Evolutionary conservation across 2,329 filamentous ascomycete genomes (phyloP).

Genomic region (Pyrenochaeta sp.): DNA sequence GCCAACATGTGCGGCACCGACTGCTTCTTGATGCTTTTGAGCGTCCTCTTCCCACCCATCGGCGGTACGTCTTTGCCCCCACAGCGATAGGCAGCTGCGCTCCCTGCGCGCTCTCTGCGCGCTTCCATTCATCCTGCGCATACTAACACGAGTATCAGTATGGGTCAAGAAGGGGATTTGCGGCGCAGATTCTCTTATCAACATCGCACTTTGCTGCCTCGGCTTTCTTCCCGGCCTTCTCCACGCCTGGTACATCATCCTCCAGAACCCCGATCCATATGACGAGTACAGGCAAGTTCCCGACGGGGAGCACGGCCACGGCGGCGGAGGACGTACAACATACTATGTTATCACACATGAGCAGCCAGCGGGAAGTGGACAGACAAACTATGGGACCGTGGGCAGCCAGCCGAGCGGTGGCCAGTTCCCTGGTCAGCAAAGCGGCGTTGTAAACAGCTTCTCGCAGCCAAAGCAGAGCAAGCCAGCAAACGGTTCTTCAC

Average conservation of each 20-base stretch:
- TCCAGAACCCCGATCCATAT: conserved; percentile 78
- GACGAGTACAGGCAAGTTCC: conserved; percentile 66
- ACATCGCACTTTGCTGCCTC: conserved; percentile 80
- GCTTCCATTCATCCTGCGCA: conserved; percentile 3
- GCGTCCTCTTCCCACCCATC: conserved; percentile 67
- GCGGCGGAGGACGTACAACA: conserved; percentile 23
- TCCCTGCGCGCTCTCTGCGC: background rate
- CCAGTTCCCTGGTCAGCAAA: conserved; percentile 54
- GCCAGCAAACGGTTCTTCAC: conserved; percentile 15
- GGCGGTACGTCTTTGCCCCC: conserved; percentile 54
- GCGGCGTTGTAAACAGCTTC: conserved; percentile 43
- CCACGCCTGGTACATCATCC: conserved; percentile 98
- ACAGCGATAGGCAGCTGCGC: conserved; percentile 23
- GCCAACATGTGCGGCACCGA: conserved; percentile 65
- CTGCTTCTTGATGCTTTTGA: conserved; percentile 66
- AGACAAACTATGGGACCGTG: conserved; percentile 53
- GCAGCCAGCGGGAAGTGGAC: conserved; percentile 50
- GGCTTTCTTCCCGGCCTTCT: conserved; percentile 79
- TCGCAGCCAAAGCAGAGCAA: conserved; percentile 30
- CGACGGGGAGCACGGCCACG: conserved; percentile 60
- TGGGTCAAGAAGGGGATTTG: conserved; percentile 98
- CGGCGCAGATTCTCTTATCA: conserved; percentile 90
- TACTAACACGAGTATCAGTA: conserved; percentile 61
- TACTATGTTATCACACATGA: conserved; percentile 38
- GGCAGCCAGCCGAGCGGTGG: conserved; percentile 43